These are phyloP conservation scores for Heterobasidion occidentale DNA, from an alignment of 1,284 basidiomycete species.

Conservation along the genomic window DNA sequence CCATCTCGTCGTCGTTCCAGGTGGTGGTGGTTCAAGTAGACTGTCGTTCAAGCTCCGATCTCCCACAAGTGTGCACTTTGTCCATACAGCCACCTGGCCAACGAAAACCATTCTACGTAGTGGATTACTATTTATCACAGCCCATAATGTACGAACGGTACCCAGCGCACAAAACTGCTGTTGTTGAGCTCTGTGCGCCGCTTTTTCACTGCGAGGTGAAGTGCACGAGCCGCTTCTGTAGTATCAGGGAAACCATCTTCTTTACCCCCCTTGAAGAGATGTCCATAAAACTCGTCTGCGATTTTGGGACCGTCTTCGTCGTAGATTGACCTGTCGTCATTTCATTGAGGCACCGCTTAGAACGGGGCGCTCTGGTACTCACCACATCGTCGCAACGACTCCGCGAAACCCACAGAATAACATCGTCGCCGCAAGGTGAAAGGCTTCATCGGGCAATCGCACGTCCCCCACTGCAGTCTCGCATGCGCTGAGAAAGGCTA, in stretches of 20 bases:
- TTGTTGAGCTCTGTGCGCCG: background rate
- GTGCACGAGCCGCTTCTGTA: background rate
- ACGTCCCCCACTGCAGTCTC: background rate
- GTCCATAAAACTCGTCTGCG: background rate
- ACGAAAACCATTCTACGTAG: too few relatives aligned
- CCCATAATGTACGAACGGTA: background rate
- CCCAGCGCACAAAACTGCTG: background rate
- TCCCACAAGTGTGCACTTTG: too few relatives aligned
- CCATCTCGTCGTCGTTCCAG: conserved; percentile 23
- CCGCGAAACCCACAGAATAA: background rate
- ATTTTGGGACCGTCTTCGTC: background rate
- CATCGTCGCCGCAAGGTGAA: conserved; percentile 1
- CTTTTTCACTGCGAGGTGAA: background rate
- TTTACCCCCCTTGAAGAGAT: background rate
- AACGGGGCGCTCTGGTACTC: background rate
- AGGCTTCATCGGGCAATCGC: background rate
- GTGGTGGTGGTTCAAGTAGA: too few relatives aligned
- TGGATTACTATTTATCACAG: background rate
- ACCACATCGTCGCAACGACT: background rate
- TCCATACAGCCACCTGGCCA: too few relatives aligned
- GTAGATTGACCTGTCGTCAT: background rate
- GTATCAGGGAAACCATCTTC: background rate
- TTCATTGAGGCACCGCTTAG: background rate
- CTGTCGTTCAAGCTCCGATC: too few relatives aligned
- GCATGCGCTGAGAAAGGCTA: background rate